Evolutionary conservation across 768 basidiomycete species (phyloP).

Genomic region (Termitomyces sp.): DNA sequence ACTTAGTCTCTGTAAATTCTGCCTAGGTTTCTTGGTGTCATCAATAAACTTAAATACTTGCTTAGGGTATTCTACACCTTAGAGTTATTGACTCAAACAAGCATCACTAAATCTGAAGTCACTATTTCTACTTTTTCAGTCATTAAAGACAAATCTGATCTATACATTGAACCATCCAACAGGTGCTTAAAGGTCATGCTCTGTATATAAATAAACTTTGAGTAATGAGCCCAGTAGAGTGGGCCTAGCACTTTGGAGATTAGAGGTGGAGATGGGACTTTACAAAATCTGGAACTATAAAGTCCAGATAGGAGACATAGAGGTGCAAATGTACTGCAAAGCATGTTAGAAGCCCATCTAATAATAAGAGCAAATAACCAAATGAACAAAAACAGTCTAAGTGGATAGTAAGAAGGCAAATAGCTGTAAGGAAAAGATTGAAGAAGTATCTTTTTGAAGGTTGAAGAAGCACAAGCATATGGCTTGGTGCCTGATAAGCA

Average conservation of each 20-base stretch:
- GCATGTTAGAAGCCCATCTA: conserved; percentile 29
- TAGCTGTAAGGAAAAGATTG: conserved; percentile 40
- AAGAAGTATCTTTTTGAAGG: conserved; percentile 34
- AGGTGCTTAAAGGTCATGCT: conserved; percentile 58
- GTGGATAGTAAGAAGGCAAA: conserved; percentile 48
- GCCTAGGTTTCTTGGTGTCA: conserved; percentile 55
- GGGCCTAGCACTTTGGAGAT: conserved; percentile 4
- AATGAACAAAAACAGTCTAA: conserved; percentile 47
- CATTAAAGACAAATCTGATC: conserved; percentile 55
- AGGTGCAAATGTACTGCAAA: conserved; percentile 48
- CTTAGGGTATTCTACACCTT: conserved; percentile 53
- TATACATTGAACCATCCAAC: conserved; percentile 51
- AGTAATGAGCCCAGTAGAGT: conserved; percentile 54
- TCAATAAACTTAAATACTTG: conserved; percentile 47
- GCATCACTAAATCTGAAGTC: conserved; percentile 55
- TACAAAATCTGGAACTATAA: conserved; percentile 42
- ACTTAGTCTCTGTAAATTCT: conserved; percentile 55
- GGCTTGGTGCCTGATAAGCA: too few species aligned
- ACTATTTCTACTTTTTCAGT: conserved; percentile 78
- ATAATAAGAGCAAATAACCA: conserved; percentile 44
- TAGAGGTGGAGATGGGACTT: conserved; percentile 1
- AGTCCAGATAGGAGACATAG: conserved; percentile 60
- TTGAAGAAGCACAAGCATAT: conserved; percentile 19
- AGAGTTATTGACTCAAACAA: conserved; percentile 60
- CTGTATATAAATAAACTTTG: conserved; percentile 53